Base-by-base conservation (phyloP, 805 yeast genomes). In the Pichia cephalocereana region DNA sequence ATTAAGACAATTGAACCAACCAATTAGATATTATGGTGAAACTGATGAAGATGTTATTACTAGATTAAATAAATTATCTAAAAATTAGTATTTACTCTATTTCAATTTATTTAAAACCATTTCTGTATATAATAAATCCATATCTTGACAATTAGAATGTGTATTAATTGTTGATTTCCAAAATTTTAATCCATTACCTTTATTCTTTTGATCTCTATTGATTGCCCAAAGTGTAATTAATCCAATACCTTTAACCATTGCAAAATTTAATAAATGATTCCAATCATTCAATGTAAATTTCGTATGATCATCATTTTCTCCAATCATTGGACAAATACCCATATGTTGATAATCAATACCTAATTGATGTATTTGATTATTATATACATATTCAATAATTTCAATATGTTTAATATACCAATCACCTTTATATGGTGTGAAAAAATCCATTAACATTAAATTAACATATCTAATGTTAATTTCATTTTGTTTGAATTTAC, bases 251-350 rank as follows among this genome's bases (percentile, higher is more conserved):
- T 53, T 50, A 7, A 19, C 5, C 18, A 47, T 52, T 4, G 54
- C 55, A 49, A 57, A 60, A 8, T 49, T 40, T 27, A 63, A 47
- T 6, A 64, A 34, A 30, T 27, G 34, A 11, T 50, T 40, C 63
- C 62, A 61, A 38, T 64, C 67, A 8, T 46, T 26, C 1, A 57
- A 19, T 2, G 53, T 43, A n/a, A 64, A 56, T 1, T 50, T 43
- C 9, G 64, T 40, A 7, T 52, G 45, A 46, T 64, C 68, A 46
- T 64, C 68, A 47, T 64, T 64, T 37, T 47, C 50, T 0, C 68
- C 68, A 37, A 64, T 64, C 68, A 64, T 64, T 31, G 68, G 68
- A 43, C 67, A 63, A 19, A 61, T 36, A 3, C 67, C 68, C 40
- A 58, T 52, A 50, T 51, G 49, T 4, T 46, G 31, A 65, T 64